Conservation (phyloP, 78 protist species). For the Thecamonas trahens region DNA sequence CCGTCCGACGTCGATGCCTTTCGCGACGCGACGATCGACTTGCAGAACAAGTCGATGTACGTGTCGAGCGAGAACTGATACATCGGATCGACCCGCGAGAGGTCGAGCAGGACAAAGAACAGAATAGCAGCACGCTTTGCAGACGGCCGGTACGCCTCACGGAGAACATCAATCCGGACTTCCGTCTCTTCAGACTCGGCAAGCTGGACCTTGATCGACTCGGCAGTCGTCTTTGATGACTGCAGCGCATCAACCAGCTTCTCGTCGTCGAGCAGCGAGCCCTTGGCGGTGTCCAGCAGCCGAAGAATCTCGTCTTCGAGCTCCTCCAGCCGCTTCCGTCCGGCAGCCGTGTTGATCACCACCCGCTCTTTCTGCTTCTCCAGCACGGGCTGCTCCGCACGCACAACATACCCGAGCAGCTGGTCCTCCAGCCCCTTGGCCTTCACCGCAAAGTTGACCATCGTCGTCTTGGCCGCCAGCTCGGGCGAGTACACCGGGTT, state of each 20-base stretch:
- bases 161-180: conserved; percentile 38
- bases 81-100: conserved; percentile 80
- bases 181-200: conserved; percentile 35
- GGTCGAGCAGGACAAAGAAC: conserved; percentile 69
- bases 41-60: conserved; percentile 50
- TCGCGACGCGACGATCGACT: conserved; percentile 47
- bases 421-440: conserved; percentile 84
- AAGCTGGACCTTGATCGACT: conserved; percentile 42
- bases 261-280: conserved; percentile 70
- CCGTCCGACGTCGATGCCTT: not conserved
- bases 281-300: conserved; percentile 43
- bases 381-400: conserved; percentile 71
- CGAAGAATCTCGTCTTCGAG: conserved; percentile 77
- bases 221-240: conserved; percentile 52
- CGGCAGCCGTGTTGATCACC: conserved; percentile 48
- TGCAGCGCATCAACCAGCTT: conserved; percentile 46
- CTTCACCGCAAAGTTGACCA: conserved; percentile 83
- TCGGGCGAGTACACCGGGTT: conserved; percentile 88
- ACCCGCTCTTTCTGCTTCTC: conserved; percentile 70
- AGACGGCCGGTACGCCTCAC: conserved; percentile 58
- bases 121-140: conserved; percentile 78
- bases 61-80: conserved; percentile 80
- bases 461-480: conserved; percentile 61
- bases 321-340: conserved; percentile 41
- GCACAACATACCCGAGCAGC: conserved; percentile 76